Base-by-base conservation (phyloP, 75 land plant genomes). In the Adiantum capillusveneris region DNA sequence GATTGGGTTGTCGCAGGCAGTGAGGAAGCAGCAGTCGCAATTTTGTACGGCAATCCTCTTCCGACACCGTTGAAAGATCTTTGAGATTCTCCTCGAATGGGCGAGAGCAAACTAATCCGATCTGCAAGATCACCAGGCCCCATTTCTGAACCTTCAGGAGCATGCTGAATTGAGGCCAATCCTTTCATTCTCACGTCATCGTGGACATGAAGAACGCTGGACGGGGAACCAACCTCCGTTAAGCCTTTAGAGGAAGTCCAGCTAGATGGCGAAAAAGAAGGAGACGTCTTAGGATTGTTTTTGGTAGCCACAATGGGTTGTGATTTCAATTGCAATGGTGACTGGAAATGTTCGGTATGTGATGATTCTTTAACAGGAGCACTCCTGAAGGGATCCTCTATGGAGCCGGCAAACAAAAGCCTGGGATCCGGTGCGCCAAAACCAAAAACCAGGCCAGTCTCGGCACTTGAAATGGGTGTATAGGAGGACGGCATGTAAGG, bases 181-280 rank as follows among this genome's bases (percentile, higher is more conserved):
- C 9, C 50, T 21, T 46, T 46, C 50, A 14, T 14, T 2, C 25
- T 39, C 17, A 30, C 67, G 25, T 52, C 41, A 34, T 67, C 50
- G 11, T 27, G 13, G 2, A 55, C 9, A 51, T 49, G 51, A 26
- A 53, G 71, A 3, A 42, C 45, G 1, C 50, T 41, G 19, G 49
- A 43, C 11, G 70, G 56, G 11, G 51, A 13, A 11, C 25, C 45
- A 24, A 46, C n/a, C 24, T 58, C 62, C 16, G 13, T 50, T 12
- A 49, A 56, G 56, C 49, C 74, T 22, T 59, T 34, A 9, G 7
- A 34, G 37, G 9, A 48, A 62, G 69, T 72, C 82, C 84, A 81
- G 56, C 66, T 65, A 11, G 70, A 43, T 29, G 74, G 41, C 18
- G 58, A 45, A 18, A 44, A 31, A 17, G 57, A 16, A 12, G 65